These are phyloP conservation scores for Tilletia caries DNA, from an alignment of 1,284 basidiomycete genomes.

Conservation along the genomic window DNA sequence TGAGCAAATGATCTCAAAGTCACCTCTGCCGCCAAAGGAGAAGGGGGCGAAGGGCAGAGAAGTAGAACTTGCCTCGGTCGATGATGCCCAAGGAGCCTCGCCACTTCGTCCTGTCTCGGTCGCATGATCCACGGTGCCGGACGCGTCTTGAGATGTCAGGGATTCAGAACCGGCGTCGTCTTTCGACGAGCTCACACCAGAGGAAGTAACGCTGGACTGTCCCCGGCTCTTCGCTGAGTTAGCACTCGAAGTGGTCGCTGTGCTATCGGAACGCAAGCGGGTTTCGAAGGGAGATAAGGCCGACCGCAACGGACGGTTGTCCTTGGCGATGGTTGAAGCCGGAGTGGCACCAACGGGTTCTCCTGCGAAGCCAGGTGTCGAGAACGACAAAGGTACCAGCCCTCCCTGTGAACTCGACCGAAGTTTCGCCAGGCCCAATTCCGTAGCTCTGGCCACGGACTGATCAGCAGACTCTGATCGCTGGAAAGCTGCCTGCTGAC, in stretches of 20 bases:
- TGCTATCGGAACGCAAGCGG: constrained; percentile 1
- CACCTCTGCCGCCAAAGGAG: constrained; percentile 54
- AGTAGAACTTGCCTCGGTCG: too few species aligned
- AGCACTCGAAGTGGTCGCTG: constrained; percentile 4
- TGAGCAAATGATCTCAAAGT: constrained; percentile 86
- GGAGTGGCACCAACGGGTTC: too few species aligned
- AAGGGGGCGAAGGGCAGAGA: constrained; percentile 5
- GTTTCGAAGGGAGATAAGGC: constrained; percentile 3
- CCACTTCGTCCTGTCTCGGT: neutral
- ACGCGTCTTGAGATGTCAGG: neutral
- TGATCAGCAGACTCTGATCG: too few species aligned
- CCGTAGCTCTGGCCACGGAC: constrained; percentile 18
- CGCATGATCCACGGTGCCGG: neutral
- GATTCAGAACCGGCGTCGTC: too few species aligned
- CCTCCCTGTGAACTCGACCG: constrained; percentile 25
- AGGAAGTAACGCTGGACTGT: neutral
- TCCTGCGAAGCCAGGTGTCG: neutral
- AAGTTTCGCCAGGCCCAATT: constrained; percentile 41
- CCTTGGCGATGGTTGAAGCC: too few species aligned
- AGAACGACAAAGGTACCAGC: neutral
- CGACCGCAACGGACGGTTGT: neutral
- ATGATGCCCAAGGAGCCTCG: too few species aligned
- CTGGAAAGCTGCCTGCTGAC: too few species aligned
- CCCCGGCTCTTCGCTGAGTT: neutral
- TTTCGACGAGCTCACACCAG: neutral